A percentile compares a stretch with the other conserved stretches of the same genome.
These are phyloP conservation scores for Gloeostereum incarnatum DNA, from an alignment of 768 basidiomycete genomes.

Conservation along the genomic window DNA sequence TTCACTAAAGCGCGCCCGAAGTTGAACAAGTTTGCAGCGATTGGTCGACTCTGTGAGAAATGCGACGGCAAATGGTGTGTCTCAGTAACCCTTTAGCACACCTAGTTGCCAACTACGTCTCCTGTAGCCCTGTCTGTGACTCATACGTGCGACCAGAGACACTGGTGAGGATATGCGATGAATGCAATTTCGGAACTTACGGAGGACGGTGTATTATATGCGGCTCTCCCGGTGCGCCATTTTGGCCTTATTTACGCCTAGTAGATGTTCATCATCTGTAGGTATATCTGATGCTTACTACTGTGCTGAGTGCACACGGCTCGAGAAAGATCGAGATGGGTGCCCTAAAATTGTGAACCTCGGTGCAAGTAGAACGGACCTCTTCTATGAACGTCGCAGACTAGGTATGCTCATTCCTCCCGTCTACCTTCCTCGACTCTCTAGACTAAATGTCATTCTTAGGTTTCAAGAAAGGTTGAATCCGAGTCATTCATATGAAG, in stretches of 20 bases:
- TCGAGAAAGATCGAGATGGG: constrained; percentile 97
- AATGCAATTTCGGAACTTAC: constrained; percentile 98
- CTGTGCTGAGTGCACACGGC: constrained; percentile 92
- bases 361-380: constrained; percentile 87
- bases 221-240: constrained; percentile 74
- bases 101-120: neutral
- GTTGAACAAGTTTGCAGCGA: constrained; percentile 43
- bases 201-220: constrained; percentile 98
- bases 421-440: neutral
- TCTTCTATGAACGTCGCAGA: constrained; percentile 87
- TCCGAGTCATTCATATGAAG: constrained; percentile 4
- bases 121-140: constrained; percentile 87
- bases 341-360: constrained; percentile 98
- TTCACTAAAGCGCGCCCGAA: constrained; percentile 6
- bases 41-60: constrained; percentile 97
- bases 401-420: constrained; percentile 41
- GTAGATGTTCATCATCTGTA: constrained; percentile 22
- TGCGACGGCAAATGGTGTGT: constrained; percentile 98
- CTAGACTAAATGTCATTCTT: constrained; percentile 1
- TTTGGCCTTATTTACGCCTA: neutral
- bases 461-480: constrained; percentile 68
- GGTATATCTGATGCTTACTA: constrained; percentile 99
- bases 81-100: neutral
- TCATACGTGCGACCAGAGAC: constrained; percentile 99
- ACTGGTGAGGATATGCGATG: constrained; percentile 95